phyloP scores from a whole-genome alignment of 108 stramenopile species.

The Fistulifera pelliculosa region DNA sequence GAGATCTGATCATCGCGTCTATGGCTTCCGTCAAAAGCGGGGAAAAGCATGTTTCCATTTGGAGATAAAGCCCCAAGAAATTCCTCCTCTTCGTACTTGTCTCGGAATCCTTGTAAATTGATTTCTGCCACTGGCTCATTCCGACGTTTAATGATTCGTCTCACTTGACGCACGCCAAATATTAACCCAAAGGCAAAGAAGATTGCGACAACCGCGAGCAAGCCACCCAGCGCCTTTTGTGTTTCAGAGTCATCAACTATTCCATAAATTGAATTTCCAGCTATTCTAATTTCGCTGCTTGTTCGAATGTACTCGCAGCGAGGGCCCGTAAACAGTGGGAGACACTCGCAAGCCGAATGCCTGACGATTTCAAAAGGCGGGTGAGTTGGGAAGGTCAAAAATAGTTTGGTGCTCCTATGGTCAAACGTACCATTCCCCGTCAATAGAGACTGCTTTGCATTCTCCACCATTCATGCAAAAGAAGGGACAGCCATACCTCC shows the following conservation, averaged over 20 bases:
- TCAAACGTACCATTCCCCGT: neutral
- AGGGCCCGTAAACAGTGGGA: slow-evolving; percentile 19
- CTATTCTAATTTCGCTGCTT: too few relatives aligned
- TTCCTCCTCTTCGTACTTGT: neutral
- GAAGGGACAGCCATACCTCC: slow-evolving; percentile 4
- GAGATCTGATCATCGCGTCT: neutral
- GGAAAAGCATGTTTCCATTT: slow-evolving; percentile 4
- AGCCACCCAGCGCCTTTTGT: too few relatives aligned
- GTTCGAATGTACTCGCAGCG: slow-evolving; percentile 34
- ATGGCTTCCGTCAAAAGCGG: neutral
- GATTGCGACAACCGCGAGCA: too few relatives aligned
- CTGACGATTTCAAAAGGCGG: neutral
- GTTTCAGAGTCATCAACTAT: too few relatives aligned
- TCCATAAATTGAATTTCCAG: too few relatives aligned
- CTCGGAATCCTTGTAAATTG: slow-evolving; percentile 4
- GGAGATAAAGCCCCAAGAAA: slow-evolving; percentile 1
- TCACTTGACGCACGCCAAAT: too few relatives aligned
- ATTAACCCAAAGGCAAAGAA: too few relatives aligned
- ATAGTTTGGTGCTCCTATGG: too few relatives aligned
- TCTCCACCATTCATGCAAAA: slow-evolving; percentile 5
- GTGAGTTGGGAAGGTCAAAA: too few relatives aligned
- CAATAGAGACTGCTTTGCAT: neutral
- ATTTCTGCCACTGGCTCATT: neutral
- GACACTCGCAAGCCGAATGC: slow-evolving; percentile 28
- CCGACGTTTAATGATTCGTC: neutral